Evolutionary conservation across 495 filamentous ascomycete species (phyloP), one percentile per base, ranked within the genome.

Genomic region (Neurospora tetraspora): DNA sequence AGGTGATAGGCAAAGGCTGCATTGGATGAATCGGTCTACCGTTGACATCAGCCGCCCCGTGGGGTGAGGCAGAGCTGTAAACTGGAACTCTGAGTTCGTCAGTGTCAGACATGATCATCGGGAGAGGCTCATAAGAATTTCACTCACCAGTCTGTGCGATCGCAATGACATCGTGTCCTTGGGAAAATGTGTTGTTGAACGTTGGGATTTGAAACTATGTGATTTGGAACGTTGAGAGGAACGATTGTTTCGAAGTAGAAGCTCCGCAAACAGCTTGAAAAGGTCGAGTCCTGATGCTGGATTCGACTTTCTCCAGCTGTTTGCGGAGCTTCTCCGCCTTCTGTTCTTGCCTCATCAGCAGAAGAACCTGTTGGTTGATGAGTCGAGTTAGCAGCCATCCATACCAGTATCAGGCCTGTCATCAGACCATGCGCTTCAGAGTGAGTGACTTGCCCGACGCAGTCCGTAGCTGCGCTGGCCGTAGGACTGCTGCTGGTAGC

Each of bases 231-330:
- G 38, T 12, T 39, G 38, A 31, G 39, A 39, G 39, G 39, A 39
- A 43, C 42, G 42, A n/a, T 43, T 7, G 7, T 43, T n/a, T 43
- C 42, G 42, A 43, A 43, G 7, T n/a, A 3, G 42, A 43, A 43
- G 18, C 18, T 39, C 39, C 39, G 11, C 39, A 39, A 39, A 4
- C 39, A 39, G 39, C 39, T 14, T 11, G 39, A 12, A 0, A 39
- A 39, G 11, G 38, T 39, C 38, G 1, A 1, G 9, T 39, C 38
- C 80, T 88, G 71, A 88, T 83, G 76, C 82, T 86, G 11, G 83
- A 83, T 69, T 88, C 86, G 10, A 85, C 82, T 70, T 84, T 87
- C 70, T 83, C 83, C 11, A 88, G 79, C 76, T 85, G 79, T 71
- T 82, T 83, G 71, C 84, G 79, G 16, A 87, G 83, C 77, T 82